Percentiles rank a stretch among this genome's conserved stretches.
Conservation (phyloP, 108 stramenopile species). For the Chaetoceros tenuissimus region DNA sequence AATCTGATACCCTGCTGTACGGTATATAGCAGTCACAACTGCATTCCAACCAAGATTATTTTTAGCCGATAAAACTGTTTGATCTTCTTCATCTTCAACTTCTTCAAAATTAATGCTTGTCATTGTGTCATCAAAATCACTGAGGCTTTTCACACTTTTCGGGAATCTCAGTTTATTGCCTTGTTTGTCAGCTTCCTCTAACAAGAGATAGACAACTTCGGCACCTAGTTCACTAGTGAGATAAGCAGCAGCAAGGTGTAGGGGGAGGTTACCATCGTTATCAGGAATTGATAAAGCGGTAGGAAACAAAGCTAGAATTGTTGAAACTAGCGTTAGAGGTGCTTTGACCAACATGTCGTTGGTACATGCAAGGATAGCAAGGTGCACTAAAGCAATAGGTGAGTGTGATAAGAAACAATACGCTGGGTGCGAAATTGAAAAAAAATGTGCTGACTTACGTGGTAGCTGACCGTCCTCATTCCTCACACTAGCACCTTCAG, state of each 20-base stretch:
- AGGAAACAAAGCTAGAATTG: slow-evolving; percentile 53
- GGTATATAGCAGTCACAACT: slow-evolving; percentile 46
- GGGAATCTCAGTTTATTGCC: background rate
- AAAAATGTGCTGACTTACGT: slow-evolving; percentile 62
- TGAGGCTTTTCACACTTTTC: slow-evolving; percentile 13
- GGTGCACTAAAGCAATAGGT: too few relatives aligned
- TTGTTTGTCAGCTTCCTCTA: slow-evolving; percentile 53
- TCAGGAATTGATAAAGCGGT: slow-evolving; percentile 58
- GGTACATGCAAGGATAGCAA: background rate
- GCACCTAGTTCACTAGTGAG: slow-evolving; percentile 53
- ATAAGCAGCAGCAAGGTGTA: slow-evolving; percentile 59
- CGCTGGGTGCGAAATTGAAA: too few relatives aligned
- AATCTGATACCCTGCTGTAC: slow-evolving; percentile 54
- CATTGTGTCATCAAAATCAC: slow-evolving; percentile 12
- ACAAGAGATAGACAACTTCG: slow-evolving; percentile 51
- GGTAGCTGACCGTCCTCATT: slow-evolving; percentile 83
- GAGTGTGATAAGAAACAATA: too few relatives aligned
- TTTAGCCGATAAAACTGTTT: slow-evolving; percentile 18
- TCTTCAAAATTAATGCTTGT: background rate
- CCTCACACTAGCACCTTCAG: slow-evolving; percentile 75
- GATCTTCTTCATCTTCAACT: slow-evolving; percentile 5
- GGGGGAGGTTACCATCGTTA: slow-evolving; percentile 76
- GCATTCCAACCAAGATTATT: slow-evolving; percentile 64
- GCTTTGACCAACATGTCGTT: background rate
- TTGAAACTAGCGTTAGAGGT: background rate